phyloP scores from a whole-genome alignment of 306 rosid genomes.

The Rosa multiflora region DNA sequence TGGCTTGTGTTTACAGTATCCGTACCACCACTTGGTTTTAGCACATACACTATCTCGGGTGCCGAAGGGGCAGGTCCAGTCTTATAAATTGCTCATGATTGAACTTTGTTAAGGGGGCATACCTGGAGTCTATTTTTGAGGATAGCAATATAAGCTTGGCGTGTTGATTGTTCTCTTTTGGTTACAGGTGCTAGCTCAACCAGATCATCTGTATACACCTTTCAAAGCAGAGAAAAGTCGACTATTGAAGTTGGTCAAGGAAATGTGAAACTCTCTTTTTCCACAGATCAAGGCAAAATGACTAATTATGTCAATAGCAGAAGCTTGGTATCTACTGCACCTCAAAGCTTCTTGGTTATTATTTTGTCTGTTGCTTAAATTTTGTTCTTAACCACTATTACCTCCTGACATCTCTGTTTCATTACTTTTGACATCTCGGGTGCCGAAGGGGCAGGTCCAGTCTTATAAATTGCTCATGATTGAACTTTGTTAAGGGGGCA shows the following conservation, averaged over 20 bases:
- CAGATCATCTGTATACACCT: constrained; percentile 48
- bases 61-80: constrained; percentile 39
- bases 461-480: constrained; percentile 1
- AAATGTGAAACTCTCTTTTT: constrained; percentile 48
- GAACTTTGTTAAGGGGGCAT: not conserved
- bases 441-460: constrained; percentile 38
- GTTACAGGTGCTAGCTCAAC: constrained; percentile 50
- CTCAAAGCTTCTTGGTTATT: constrained; percentile 1
- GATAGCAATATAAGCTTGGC: constrained; percentile 17
- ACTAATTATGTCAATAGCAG: constrained; percentile 39
- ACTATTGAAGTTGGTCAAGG: constrained; percentile 49
- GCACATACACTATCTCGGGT: constrained; percentile 42
- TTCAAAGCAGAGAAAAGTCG: constrained; percentile 32
- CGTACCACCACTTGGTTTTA: constrained; percentile 57
- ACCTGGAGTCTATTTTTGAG: constrained; percentile 19
- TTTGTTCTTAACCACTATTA: not conserved
- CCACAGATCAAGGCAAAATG: constrained; percentile 34
- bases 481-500: not conserved
- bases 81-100: not conserved
- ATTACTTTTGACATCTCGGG: constrained; percentile 31
- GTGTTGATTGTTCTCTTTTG: constrained; percentile 23
- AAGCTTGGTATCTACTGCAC: constrained; percentile 39
- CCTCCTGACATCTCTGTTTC: constrained; percentile 1
- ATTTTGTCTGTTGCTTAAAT: constrained; percentile 1
- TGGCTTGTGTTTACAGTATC: constrained; percentile 55